Conservation (phyloP, 2,329 filamentous ascomycete genomes). For the Thermothelomyces thermophilus region DNA sequence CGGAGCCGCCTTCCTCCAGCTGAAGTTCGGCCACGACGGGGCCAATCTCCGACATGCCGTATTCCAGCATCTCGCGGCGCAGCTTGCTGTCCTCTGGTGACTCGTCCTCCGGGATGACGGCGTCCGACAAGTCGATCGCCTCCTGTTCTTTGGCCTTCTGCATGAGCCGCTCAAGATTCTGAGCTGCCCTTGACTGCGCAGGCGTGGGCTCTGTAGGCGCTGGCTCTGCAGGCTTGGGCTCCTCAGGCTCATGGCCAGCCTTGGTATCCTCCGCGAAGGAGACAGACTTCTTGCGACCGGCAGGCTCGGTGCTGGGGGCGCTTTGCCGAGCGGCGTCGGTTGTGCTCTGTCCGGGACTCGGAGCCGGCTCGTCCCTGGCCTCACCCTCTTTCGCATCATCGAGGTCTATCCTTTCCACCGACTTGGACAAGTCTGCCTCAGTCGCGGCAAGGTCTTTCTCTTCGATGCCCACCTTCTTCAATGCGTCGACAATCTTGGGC, state of each 20-base stretch:
- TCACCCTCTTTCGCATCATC: background rate
- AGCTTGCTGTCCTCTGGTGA: slow-evolving; percentile 71
- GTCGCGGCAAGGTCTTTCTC: slow-evolving; percentile 32
- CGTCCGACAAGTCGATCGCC: slow-evolving; percentile 36
- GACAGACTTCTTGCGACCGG: slow-evolving; percentile 48
- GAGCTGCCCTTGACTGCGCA: slow-evolving; percentile 35
- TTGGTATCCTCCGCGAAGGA: slow-evolving; percentile 59
- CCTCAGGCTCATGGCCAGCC: slow-evolving; percentile 31
- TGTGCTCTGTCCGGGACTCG: background rate
- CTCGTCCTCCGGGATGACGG: slow-evolving; percentile 67
- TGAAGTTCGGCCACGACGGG: slow-evolving; percentile 89
- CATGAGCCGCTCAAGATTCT: slow-evolving; percentile 51
- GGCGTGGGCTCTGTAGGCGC: slow-evolving; percentile 22
- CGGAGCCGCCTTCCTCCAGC: slow-evolving; percentile 62
- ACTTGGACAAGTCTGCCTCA: slow-evolving; percentile 19
- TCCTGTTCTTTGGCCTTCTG: slow-evolving; percentile 50
- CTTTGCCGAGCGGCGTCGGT: background rate
- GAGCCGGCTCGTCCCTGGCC: background rate
- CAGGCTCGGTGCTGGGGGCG: background rate
- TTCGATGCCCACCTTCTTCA: slow-evolving; percentile 69
- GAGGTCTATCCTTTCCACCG: background rate
- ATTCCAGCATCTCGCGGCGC: slow-evolving; percentile 83
- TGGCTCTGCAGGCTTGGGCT: slow-evolving; percentile 28
- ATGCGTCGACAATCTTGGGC: slow-evolving; percentile 60
- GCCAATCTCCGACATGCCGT: slow-evolving; percentile 81